Evolutionary conservation across 371 early-diverging fungal species (phyloP).

Genomic region (Mycotypha africana): DNA sequence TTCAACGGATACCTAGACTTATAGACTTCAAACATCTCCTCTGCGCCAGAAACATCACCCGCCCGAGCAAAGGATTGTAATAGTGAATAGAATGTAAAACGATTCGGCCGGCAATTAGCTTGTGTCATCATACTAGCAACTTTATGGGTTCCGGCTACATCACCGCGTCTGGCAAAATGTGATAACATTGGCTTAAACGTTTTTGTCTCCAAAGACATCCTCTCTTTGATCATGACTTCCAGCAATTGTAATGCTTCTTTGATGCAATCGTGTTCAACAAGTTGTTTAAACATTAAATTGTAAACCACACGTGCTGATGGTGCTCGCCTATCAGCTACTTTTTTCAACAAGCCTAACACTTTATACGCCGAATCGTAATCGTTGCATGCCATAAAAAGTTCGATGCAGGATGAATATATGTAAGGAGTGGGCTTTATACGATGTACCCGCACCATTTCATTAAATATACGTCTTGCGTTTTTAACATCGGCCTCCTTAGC

Average conservation of each 20-base stretch:
- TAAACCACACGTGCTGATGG: slow-evolving; percentile 13
- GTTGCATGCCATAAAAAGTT: slow-evolving; percentile 23
- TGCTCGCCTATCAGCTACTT: background rate
- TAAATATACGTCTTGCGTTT: slow-evolving; percentile 19
- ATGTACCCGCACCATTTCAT: slow-evolving; percentile 18
- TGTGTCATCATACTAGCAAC: slow-evolving; percentile 22
- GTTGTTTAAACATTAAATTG: slow-evolving; percentile 25
- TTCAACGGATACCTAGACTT: slow-evolving; percentile 21
- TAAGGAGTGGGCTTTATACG: slow-evolving; percentile 20
- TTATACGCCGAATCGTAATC: slow-evolving; percentile 23
- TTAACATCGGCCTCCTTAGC: slow-evolving; percentile 30
- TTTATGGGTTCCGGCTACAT: slow-evolving; percentile 12
- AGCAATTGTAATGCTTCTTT: slow-evolving; percentile 21
- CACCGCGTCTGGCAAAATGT: slow-evolving; percentile 27
- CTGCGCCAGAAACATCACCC: slow-evolving; percentile 30
- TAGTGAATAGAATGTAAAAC: slow-evolving; percentile 24
- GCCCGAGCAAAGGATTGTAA: slow-evolving; percentile 41
- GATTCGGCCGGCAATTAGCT: slow-evolving; percentile 17
- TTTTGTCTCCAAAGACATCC: slow-evolving; percentile 4
- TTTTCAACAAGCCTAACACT: slow-evolving; percentile 15
- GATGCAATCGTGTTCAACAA: slow-evolving; percentile 15
- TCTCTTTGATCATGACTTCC: slow-evolving; percentile 17
- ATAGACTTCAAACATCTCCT: slow-evolving; percentile 22
- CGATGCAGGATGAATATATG: slow-evolving; percentile 30
- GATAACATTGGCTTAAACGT: slow-evolving; percentile 26